A percentile compares a stretch with the other conserved stretches of the same genome.
Conservation (phyloP, 2,329 filamentous ascomycete genomes). For the Talaromyces funiculosus region DNA sequence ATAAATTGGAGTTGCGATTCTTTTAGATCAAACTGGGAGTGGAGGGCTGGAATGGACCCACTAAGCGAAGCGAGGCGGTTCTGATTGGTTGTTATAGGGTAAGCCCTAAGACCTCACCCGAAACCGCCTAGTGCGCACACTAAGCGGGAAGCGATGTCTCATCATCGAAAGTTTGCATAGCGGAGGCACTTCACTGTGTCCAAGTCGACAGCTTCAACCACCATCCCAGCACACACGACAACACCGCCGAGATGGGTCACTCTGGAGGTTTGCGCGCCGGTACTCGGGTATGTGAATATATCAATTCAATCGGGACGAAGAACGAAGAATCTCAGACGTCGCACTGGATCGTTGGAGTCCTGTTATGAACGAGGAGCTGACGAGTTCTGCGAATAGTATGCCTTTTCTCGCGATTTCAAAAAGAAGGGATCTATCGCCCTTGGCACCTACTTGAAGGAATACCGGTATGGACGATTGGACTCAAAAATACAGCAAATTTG, state of each 20-base stretch:
- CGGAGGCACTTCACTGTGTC: slow-evolving; percentile 25
- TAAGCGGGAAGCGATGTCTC: slow-evolving; percentile 21
- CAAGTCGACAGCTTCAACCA: slow-evolving; percentile 30
- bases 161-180: slow-evolving; percentile 21
- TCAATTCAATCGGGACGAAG: background rate
- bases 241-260: slow-evolving; percentile 71
- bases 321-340: background rate
- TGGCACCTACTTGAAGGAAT: slow-evolving; percentile 89
- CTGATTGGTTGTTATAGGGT: slow-evolving; percentile 22
- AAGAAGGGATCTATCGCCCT: slow-evolving; percentile 90
- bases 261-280: slow-evolving; percentile 79
- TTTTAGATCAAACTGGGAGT: slow-evolving; percentile 14
- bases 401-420: slow-evolving; percentile 92
- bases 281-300: slow-evolving; percentile 63
- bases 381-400: slow-evolving; percentile 55
- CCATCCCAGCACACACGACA: slow-evolving; percentile 35
- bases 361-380: slow-evolving; percentile 25
- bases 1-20: slow-evolving; percentile 13
- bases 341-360: background rate
- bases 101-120: slow-evolving; percentile 17
- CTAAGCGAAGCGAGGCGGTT: slow-evolving; percentile 18
- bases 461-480: slow-evolving; percentile 59
- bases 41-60: slow-evolving; percentile 18
- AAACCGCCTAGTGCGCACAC: slow-evolving; percentile 20
- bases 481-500: background rate